Evolutionary conservation across 2,329 filamentous ascomycete genomes (phyloP).

Genomic region (Xylariaceae sp.): DNA sequence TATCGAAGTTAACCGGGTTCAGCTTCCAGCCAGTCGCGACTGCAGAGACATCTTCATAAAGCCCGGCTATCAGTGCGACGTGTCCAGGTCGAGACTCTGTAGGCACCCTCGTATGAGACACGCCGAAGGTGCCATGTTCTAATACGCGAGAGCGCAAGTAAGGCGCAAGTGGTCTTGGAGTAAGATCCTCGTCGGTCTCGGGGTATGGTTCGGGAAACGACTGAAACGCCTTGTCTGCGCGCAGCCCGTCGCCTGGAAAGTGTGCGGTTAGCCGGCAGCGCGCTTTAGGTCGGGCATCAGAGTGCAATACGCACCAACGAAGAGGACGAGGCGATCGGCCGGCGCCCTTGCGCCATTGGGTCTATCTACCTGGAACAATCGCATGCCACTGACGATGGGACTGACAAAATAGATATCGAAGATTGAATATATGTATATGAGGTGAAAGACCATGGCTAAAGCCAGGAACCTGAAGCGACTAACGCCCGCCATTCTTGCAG

Average conservation of each 20-base stretch:
- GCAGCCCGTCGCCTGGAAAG: conserved; percentile 76
- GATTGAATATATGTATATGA: conserved; percentile 92
- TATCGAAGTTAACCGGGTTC: conserved; percentile 98
- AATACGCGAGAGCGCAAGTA: conserved; percentile 89
- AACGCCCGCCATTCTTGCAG: conserved; percentile 53
- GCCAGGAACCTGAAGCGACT: conserved; percentile 80
- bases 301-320: conserved; percentile 70
- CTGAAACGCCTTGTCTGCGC: conserved; percentile 97
- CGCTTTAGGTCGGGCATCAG: conserved; percentile 1
- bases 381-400: conserved; percentile 95
- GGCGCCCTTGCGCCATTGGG: conserved; percentile 66
- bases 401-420: conserved; percentile 99
- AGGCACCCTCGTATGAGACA: conserved; percentile 94
- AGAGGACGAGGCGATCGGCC: conserved; percentile 87
- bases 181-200: conserved; percentile 64
- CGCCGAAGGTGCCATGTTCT: conserved; percentile 89
- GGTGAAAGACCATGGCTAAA: conserved; percentile 87
- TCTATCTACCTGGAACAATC: conserved; percentile 71
- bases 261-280: conserved; percentile 13
- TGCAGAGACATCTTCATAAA: conserved; percentile 97
- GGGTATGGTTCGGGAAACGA: conserved; percentile 85
- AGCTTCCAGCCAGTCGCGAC: conserved; percentile 98
- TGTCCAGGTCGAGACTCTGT: conserved; percentile 96
- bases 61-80: conserved; percentile 91
- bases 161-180: conserved; percentile 80